Evolutionary conservation across 2,329 filamentous ascomycete species (phyloP), one percentile per base, ranked within the genome.

Genomic region (Fusarium chlamydosporum): DNA sequence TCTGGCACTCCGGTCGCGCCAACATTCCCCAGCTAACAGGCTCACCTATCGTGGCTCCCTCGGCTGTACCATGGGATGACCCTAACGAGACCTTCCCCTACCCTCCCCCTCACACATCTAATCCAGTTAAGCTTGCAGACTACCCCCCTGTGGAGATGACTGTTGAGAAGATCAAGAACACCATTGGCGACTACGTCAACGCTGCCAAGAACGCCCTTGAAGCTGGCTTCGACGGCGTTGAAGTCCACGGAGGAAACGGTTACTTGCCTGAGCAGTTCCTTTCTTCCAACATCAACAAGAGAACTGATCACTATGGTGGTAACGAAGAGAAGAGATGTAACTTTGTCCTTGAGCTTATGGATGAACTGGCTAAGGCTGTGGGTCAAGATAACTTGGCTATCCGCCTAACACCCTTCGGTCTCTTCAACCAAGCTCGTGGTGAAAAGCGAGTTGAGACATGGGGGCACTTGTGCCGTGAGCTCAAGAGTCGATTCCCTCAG

Each of bases 331-430:
- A 75, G 57, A 73, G 78, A 10, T 81, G 82, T 63, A 81, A 80
- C 6, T 90, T 91, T 68, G 82, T 82, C 1, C 74, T 89, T 3
- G 85, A 88, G 67, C 78, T 89, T n/a, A 84, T 85, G 72, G 76
- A 80, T 72, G 79, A 54, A 7, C 57, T 86, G 16, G 79, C 81
- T 0, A 68, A 77, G 34, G 77, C 79, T 0, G 75, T 86, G 4
- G 85, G 85, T 2, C 75, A 81, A 23, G 78, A 83, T 4, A 82
- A 81, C 42, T 40, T 84, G 31, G 77, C 80, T 4, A 82, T 85
- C 41, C 78, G 84, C 6, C 74, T 85, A 11, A 79, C 80, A 1
- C 84, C 83, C 0, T 84, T 85, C 62, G 83, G 84, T 4, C 70
- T 85, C 4, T 87, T 83, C 70, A 86, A 87, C 56, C 82, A 86